phyloP scores from a whole-genome alignment of 495 filamentous ascomycete species.

The Penicillium antarcticum region DNA sequence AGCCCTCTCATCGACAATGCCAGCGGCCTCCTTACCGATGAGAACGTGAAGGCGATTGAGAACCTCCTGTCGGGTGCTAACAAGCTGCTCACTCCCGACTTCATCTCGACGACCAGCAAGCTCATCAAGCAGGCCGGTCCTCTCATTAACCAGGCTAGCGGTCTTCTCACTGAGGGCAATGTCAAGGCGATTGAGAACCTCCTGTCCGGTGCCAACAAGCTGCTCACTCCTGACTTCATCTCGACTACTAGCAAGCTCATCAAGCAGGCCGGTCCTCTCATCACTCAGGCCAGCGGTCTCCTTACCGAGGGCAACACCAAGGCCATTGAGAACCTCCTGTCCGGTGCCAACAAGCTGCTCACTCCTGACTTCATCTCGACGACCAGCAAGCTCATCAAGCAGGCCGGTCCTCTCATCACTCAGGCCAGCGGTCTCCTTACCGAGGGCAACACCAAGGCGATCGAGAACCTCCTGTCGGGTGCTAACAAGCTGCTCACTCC shows the following conservation, averaged over 20 bases:
- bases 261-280: slow-evolving; percentile 24
- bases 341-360: slow-evolving; percentile 30
- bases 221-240: slow-evolving; percentile 5
- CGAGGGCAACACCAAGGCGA: slow-evolving; percentile 1
- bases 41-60: slow-evolving; percentile 34
- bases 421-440: slow-evolving; percentile 4
- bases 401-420: slow-evolving; percentile 22
- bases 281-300: slow-evolving; percentile 25
- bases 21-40: slow-evolving; percentile 35
- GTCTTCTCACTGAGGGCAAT: slow-evolving; percentile 2
- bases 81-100: slow-evolving; percentile 30
- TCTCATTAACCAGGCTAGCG: slow-evolving; percentile 18
- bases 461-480: background rate
- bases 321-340: slow-evolving; percentile 32
- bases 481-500: slow-evolving; percentile 6
- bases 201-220: background rate
- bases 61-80: slow-evolving; percentile 37
- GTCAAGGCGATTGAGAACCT: too few species aligned
- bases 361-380: slow-evolving; percentile 30
- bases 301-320: slow-evolving; percentile 26
- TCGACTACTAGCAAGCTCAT: slow-evolving; percentile 15
- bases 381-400: slow-evolving; percentile 5
- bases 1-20: slow-evolving; percentile 35
- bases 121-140: slow-evolving; percentile 35
- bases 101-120: slow-evolving; percentile 37